Conservation (phyloP, 106 monocot genomes). For the Dendrobium officinale region DNA sequence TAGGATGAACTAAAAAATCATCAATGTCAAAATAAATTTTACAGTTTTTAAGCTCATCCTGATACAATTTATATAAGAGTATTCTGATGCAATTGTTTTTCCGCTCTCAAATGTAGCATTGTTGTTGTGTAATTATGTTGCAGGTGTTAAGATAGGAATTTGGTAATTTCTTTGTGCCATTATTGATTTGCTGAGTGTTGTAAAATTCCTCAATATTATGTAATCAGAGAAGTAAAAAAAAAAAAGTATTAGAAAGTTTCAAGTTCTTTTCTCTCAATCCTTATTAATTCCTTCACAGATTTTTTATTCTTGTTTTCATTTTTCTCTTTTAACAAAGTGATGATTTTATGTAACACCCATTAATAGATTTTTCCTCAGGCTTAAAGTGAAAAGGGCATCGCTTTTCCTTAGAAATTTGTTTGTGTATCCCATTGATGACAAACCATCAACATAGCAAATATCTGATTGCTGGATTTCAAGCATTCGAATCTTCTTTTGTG, state of each 20-base stretch:
- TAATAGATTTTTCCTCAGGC: no score
- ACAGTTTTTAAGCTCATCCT: neutral
- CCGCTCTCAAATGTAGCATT: neutral
- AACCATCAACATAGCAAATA: neutral
- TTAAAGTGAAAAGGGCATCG: no score
- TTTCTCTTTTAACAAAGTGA: neutral
- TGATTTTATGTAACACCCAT: no score
- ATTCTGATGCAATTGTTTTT: no score
- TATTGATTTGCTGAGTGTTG: neutral
- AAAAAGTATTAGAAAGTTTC: neutral
- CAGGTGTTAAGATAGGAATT: neutral
- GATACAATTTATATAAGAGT: no score
- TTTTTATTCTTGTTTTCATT: neutral
- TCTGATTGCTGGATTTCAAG: neutral
- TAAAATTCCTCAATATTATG: neutral
- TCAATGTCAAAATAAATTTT: no score
- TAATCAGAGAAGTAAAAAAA: neutral
- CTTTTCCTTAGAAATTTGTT: no score
- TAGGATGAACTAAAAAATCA: no score
- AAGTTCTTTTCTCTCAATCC: neutral
- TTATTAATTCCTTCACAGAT: neutral
- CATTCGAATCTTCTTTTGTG: neutral
- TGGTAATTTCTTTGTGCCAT: no score
- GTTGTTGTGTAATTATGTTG: constrained; percentile 1
- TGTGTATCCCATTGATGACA: neutral